Conservation (phyloP, 345 rosid species). For the Linum trigynum region DNA sequence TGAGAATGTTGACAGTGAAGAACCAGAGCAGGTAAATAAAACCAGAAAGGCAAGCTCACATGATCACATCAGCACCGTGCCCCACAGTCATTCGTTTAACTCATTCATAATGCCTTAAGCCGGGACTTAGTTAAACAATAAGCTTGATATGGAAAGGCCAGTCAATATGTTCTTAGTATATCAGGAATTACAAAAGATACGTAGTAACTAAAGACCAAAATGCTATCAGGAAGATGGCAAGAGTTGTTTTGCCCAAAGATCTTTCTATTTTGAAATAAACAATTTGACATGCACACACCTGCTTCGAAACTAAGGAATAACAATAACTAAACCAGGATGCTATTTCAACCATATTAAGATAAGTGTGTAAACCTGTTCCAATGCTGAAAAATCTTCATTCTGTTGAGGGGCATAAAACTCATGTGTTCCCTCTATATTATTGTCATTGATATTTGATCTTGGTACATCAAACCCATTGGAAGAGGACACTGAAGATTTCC, state of each 20-base stretch:
- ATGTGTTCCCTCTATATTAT: slow-evolving; percentile 23
- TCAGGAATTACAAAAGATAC: not conserved
- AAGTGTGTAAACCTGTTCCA: slow-evolving; percentile 66
- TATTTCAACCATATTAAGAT: not conserved
- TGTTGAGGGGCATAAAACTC: slow-evolving; percentile 48
- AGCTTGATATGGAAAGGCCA: not conserved
- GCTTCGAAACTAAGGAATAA: not conserved
- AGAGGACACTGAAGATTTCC: slow-evolving; percentile 25
- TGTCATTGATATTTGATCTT: slow-evolving; percentile 23
- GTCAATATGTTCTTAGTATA: not conserved
- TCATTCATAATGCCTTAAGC: not conserved
- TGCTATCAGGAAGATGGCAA: not conserved
- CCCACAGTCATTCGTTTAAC: too few relatives aligned
- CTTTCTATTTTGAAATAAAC: not conserved
- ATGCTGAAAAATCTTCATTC: slow-evolving; percentile 76
- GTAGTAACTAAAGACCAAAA: not conserved
- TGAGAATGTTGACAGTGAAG: not conserved
- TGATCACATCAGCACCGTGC: not conserved
- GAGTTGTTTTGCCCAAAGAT: not conserved
- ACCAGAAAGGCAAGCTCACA: not conserved
- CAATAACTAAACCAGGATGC: not conserved
- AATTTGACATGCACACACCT: not conserved
- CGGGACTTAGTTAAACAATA: not conserved
- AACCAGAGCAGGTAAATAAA: not conserved
- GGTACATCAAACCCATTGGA: slow-evolving; percentile 26